Base-by-base conservation (phyloP, 2,329 filamentous ascomycete genomes). In the Xylaria sp. region DNA sequence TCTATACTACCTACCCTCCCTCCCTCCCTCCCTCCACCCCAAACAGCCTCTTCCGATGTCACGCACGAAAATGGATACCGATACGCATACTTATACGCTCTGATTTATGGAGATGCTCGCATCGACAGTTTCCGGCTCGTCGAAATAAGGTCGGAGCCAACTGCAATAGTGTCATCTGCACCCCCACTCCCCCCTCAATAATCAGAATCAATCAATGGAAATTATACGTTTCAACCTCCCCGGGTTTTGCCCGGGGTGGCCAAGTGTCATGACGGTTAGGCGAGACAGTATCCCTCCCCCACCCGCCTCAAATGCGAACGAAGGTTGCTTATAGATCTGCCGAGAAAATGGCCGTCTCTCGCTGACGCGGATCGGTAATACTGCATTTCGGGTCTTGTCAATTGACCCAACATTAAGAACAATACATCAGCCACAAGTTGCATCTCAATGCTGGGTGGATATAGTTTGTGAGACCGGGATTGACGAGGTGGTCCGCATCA, bases 191-290 rank as follows among this genome's bases (percentile, higher is more conserved):
- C 35, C 53, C 29, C 25, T 37, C 58, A 65, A 47, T 35, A 35
- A 35, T 51, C 18, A 59, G 21, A 32, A 60, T 60, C 65, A 55
- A 55, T 60, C 40, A 44, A 44, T 44, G 40, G 21, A 50, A 21
- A 44, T 40, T 54, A 35, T 68, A 60, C 61, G 60, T 60, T 60
- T 54, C 60, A 67, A 64, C 61, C 44, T 48, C 65, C 60, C 48
- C 54, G 32, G 54, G 23, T 27, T 25, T 37, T 55, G 48, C 55
- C 50, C 55, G 25, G 48, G 23, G 23, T 25, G 37, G 57, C 62
- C 66, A 62, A 42, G 63, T 62, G 54, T 53, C 63, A 63, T 60
- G 18, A 57, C 21, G 40, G 47, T 40, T 51, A 65, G 66, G 53
- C 66, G 66, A 66, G 59, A 29, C 40, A 42, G 16, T 50, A 60